Conservation (phyloP, 768 basidiomycete species). For the Coprinellus micaceus region DNA sequence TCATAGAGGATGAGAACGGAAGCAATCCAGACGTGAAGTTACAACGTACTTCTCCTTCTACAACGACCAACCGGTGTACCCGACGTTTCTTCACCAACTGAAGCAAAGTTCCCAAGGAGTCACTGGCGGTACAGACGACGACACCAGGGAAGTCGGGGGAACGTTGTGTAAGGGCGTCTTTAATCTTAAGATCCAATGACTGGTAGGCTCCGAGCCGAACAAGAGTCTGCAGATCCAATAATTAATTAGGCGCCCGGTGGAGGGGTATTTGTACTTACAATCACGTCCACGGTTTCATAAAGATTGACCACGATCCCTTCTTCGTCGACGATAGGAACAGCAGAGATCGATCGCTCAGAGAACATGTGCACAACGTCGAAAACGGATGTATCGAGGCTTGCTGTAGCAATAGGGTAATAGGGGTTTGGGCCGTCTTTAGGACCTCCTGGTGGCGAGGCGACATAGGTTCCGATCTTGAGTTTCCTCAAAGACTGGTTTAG, state of each 20-base stretch:
- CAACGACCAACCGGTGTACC: slow-evolving; percentile 92
- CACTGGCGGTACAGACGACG: slow-evolving; percentile 89
- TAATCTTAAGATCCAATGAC: slow-evolving; percentile 90
- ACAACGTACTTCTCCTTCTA: slow-evolving; percentile 76
- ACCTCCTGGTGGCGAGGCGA: slow-evolving; percentile 50
- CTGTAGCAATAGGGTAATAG: slow-evolving; percentile 89
- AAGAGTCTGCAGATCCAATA: slow-evolving; percentile 59
- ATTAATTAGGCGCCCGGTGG: slow-evolving; percentile 6
- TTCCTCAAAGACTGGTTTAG: slow-evolving; percentile 78
- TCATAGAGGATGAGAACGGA: slow-evolving; percentile 2
- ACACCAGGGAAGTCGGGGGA: slow-evolving; percentile 96
- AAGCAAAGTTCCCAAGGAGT: slow-evolving; percentile 87
- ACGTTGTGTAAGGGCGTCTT: slow-evolving; percentile 87
- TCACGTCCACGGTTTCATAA: slow-evolving; percentile 98
- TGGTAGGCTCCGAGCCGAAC: slow-evolving; percentile 94
- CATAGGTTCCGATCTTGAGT: slow-evolving; percentile 93
- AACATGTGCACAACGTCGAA: slow-evolving; percentile 99
- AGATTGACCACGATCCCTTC: slow-evolving; percentile 92
- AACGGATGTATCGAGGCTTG: slow-evolving; percentile 85
- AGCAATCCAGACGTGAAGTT: neutral
- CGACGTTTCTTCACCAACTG: slow-evolving; percentile 90
- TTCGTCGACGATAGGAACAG: slow-evolving; percentile 93
- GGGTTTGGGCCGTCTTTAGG: slow-evolving; percentile 57
- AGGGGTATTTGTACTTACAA: slow-evolving; percentile 54
- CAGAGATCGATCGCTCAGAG: slow-evolving; percentile 90